These are phyloP conservation scores for Chaetothyriales sp. DNA, from an alignment of 2,329 filamentous ascomycete genomes.

Conservation along the genomic window DNA sequence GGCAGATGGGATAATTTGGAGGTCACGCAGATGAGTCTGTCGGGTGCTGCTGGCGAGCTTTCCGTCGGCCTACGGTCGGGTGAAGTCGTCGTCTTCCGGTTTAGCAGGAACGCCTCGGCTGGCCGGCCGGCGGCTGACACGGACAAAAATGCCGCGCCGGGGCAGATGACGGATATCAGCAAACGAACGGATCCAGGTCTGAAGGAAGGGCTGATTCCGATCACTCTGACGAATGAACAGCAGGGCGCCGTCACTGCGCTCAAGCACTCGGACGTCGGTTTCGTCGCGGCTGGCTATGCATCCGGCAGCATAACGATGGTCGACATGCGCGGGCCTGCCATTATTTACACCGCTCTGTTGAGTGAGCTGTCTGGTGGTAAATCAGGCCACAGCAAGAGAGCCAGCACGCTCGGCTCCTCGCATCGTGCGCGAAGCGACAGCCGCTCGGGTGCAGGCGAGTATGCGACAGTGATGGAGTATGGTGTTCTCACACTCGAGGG, in stretches of 20 bases:
- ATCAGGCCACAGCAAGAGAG: conserved; percentile 46
- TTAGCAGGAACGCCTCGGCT: conserved; percentile 64
- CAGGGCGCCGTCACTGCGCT: conserved; percentile 68
- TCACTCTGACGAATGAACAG: conserved; percentile 68
- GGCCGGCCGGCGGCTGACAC: conserved; percentile 35
- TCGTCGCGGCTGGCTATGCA: conserved; percentile 76
- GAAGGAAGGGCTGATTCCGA: conserved; percentile 68
- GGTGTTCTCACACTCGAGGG: conserved; percentile 84
- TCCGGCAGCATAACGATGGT: conserved; percentile 67
- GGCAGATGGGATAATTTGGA: conserved; percentile 65
- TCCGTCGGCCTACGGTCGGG: conserved; percentile 67
- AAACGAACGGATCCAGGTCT: conserved; percentile 57
- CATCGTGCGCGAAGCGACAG: conserved; percentile 30
- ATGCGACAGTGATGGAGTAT: conserved; percentile 73
- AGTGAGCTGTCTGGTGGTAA: conserved; percentile 63
- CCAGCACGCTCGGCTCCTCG: conserved; percentile 44
- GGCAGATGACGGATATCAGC: conserved; percentile 61
- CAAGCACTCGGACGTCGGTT: conserved; percentile 82
- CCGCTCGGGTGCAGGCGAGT: conserved; percentile 46
- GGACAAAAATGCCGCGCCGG: conserved; percentile 47
- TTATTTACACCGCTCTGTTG: conserved; percentile 65
- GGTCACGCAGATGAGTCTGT: conserved; percentile 66
- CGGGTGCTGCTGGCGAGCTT: conserved; percentile 68
- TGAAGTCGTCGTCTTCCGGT: conserved; percentile 77
- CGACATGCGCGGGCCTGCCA: conserved; percentile 71